These are phyloP conservation scores for Pichia sp. DNA, from an alignment of 1,139 yeast genomes.

Conservation along the genomic window DNA sequence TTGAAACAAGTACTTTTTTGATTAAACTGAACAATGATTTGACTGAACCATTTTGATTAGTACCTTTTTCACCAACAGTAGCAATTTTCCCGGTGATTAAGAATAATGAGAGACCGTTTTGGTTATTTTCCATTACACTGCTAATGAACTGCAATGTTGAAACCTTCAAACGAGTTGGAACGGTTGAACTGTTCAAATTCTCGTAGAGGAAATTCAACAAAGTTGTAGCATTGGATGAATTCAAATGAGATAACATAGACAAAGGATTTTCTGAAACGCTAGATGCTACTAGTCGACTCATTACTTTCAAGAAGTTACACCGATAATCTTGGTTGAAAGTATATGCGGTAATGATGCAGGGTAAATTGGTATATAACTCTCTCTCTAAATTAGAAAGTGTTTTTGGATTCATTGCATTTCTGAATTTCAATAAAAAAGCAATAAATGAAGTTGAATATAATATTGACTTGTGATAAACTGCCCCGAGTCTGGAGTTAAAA, in stretches of 20 bases:
- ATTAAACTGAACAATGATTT: constrained; percentile 4
- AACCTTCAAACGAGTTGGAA: constrained; percentile 48
- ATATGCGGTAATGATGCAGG: constrained; percentile 55
- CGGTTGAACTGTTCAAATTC: constrained; percentile 56
- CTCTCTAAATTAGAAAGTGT: constrained; percentile 62
- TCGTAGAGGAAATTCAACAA: constrained; percentile 51
- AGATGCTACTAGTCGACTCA: constrained; percentile 52
- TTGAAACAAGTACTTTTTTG: constrained; percentile 34
- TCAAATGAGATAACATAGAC: constrained; percentile 74
- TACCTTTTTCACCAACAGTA: background rate
- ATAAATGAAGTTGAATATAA: constrained; percentile 36
- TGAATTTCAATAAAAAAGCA: constrained; percentile 42
- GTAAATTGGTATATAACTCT: constrained; percentile 47
- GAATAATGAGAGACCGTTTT: constrained; percentile 78
- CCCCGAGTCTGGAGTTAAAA: constrained; percentile 1
- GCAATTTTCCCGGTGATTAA: constrained; percentile 53
- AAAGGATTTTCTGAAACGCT: constrained; percentile 59
- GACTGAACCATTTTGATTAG: constrained; percentile 39
- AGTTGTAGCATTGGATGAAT: constrained; percentile 52
- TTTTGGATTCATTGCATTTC: constrained; percentile 40
- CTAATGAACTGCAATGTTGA: constrained; percentile 65
- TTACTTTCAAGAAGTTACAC: constrained; percentile 36
- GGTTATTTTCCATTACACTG: constrained; percentile 69
- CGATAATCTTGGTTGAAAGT: too few relatives aligned
- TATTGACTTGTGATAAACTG: constrained; percentile 34